Conservation (phyloP, 495 filamentous ascomycete genomes). For the Xylona heveae region DNA sequence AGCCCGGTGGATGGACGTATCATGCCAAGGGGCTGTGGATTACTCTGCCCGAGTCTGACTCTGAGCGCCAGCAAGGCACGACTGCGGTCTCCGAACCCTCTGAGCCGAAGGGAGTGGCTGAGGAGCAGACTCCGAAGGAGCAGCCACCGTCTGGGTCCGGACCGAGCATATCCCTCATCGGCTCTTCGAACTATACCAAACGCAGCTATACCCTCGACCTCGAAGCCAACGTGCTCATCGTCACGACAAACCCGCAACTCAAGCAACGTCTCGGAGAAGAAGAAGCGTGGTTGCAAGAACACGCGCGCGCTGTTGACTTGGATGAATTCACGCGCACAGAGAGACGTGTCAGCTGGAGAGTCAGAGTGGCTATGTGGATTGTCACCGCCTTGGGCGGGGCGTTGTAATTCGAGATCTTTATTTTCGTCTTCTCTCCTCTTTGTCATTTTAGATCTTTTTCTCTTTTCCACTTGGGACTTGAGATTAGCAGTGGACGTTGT, state of each 20-base stretch:
- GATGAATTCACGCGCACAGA: slow-evolving; percentile 65
- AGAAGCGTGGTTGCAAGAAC: slow-evolving; percentile 52
- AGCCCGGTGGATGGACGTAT: slow-evolving; percentile 83
- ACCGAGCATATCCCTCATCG: slow-evolving; percentile 65
- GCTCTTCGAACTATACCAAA: slow-evolving; percentile 91
- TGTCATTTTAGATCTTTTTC: too few species aligned
- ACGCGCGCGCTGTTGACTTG: slow-evolving; percentile 38
- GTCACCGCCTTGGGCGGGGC: slow-evolving; percentile 20
- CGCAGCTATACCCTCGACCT: slow-evolving; percentile 80
- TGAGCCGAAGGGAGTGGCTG: slow-evolving; percentile 8
- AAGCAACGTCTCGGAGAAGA: slow-evolving; percentile 56
- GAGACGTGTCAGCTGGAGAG: slow-evolving; percentile 63
- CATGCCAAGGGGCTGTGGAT: slow-evolving; percentile 96
- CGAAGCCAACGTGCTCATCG: slow-evolving; percentile 65
- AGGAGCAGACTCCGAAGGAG: slow-evolving; percentile 17
- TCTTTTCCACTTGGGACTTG: too few species aligned
- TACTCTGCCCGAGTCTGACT: slow-evolving; percentile 25
- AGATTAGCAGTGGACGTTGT: too few species aligned
- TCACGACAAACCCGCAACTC: slow-evolving; percentile 56
- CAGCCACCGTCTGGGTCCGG: too few species aligned
- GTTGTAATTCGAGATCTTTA: slow-evolving; percentile 13
- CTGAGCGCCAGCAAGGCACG: slow-evolving; percentile 12
- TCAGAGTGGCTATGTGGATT: slow-evolving; percentile 81
- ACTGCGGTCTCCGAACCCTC: neutral
- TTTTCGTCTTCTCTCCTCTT: too few species aligned